These are phyloP conservation scores for Microsporum ferrugineum DNA, from an alignment of 2,329 filamentous ascomycete genomes.

Conservation along the genomic window DNA sequence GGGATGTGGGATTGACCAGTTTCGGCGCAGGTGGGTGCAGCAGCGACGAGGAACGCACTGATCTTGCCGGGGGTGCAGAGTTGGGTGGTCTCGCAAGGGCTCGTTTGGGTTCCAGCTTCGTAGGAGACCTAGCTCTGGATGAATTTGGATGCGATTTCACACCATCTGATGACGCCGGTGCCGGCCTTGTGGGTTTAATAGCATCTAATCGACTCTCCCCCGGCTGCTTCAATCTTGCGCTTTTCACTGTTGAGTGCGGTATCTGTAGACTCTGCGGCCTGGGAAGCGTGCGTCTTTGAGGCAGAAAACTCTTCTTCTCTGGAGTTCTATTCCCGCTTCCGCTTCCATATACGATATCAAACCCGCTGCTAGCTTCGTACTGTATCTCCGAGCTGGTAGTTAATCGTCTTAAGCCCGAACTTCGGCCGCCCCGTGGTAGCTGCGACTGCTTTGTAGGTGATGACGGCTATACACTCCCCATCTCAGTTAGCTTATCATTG, in stretches of 20 bases:
- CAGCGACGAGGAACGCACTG: slow-evolving; percentile 5
- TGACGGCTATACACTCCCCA: neutral
- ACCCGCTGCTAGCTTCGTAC: neutral
- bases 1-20: slow-evolving; percentile 14
- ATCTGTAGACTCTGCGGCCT: slow-evolving; percentile 1
- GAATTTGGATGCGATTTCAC: neutral
- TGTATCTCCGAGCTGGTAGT: neutral
- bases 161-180: neutral
- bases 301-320: slow-evolving; percentile 2
- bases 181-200: neutral
- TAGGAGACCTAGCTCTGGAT: neutral
- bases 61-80: neutral
- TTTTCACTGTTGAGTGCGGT: neutral
- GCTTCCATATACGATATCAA: neutral
- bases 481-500: neutral
- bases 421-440: neutral
- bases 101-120: neutral
- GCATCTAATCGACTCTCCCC: neutral
- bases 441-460: neutral
- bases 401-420: neutral
- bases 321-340: neutral
- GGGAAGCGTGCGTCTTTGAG: neutral
- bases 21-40: slow-evolving; percentile 16
- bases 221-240: neutral
- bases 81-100: neutral